Base-by-base conservation (phyloP, 306 rosid species). In the Neltuma alba region DNA sequence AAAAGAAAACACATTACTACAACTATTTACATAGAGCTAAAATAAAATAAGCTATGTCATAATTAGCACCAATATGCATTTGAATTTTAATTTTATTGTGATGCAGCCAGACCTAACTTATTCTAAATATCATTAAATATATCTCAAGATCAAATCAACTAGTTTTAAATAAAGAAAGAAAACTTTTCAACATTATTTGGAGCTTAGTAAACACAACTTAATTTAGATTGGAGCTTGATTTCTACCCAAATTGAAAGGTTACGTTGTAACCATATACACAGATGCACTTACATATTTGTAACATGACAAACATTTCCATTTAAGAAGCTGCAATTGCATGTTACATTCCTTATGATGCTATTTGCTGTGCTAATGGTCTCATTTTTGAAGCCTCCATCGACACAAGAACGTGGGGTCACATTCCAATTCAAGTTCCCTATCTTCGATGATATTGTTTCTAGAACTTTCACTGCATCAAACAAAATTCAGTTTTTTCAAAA, bases 321-420 rank as follows among this genome's bases (percentile, higher is more conserved):
- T 64, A 45, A 3, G 52, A 79, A 54, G 62, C 81, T 6, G 81
- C 97, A 94, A 71, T 83, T 28, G 76, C 98, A 94, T 0, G 86
- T 79, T 75, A 92, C 86, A 75, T 85, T 88, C 69, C 87, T 85
- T 0, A 25, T 5, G 1, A 28, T 54, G 8, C 38, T 6, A 2
- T 20, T 0, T n/a, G n/a, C n/a, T n/a, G n/a, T n/a, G n/a, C n/a
- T n/a, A n/a, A n/a, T n/a, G n/a, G n/a, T n/a, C n/a, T n/a, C n/a
- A 15, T 31, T 71, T 34, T 25, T 9, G 7, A 93, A 78, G 31
- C 85, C 85, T 63, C 30, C 80, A n/a, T 48, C 74, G 11, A 7
- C 41, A 82, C 97, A 93, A 23, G 91, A 89, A 82, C 83, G 83
- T 63, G 76, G 79, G 28, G 74, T 83, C 9, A 90, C 81, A 15